A percentile compares a stretch with the other conserved stretches of the same genome.
Evolutionary conservation across 352 stramenopile genomes (phyloP).

Genomic region (Aphanomyces cochlioides): DNA sequence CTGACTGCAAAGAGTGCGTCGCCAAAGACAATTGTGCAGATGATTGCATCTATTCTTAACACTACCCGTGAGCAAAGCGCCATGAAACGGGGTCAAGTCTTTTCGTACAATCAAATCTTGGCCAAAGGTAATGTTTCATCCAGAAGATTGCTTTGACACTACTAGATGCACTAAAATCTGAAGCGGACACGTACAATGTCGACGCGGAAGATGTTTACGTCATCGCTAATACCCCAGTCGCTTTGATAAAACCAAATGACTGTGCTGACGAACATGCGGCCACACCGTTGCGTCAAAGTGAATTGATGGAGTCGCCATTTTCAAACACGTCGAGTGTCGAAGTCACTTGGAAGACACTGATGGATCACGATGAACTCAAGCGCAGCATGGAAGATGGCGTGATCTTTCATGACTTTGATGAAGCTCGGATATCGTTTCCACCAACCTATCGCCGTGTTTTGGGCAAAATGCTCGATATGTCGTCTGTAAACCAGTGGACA

Average conservation of each 20-base stretch:
- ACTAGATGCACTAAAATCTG: neutral
- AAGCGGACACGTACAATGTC: too few species aligned
- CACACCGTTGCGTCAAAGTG: too few species aligned
- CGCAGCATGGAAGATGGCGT: conserved; percentile 57
- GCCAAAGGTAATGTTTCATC: neutral
- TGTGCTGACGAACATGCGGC: too few species aligned
- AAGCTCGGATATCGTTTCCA: conserved; percentile 65
- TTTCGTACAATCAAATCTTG: neutral
- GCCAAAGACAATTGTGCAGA: conserved; percentile 6
- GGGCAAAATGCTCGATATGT: conserved; percentile 41
- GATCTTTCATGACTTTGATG: conserved; percentile 76
- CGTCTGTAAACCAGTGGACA: neutral
- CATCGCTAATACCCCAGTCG: too few species aligned
- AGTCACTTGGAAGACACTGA: conserved; percentile 35
- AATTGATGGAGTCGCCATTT: too few species aligned
- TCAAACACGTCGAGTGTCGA: too few species aligned
- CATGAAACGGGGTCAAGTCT: neutral
- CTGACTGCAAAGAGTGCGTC: conserved; percentile 43
- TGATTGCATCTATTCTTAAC: conserved; percentile 2
- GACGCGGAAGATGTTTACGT: too few species aligned
- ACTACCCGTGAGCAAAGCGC: neutral
- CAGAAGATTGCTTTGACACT: too few species aligned
- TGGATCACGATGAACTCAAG: conserved; percentile 70
- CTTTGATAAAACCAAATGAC: too few species aligned
- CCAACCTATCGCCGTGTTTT: conserved; percentile 78